phyloP scores from a whole-genome alignment of 768 basidiomycete species.

The Coprinellus micaceus region DNA sequence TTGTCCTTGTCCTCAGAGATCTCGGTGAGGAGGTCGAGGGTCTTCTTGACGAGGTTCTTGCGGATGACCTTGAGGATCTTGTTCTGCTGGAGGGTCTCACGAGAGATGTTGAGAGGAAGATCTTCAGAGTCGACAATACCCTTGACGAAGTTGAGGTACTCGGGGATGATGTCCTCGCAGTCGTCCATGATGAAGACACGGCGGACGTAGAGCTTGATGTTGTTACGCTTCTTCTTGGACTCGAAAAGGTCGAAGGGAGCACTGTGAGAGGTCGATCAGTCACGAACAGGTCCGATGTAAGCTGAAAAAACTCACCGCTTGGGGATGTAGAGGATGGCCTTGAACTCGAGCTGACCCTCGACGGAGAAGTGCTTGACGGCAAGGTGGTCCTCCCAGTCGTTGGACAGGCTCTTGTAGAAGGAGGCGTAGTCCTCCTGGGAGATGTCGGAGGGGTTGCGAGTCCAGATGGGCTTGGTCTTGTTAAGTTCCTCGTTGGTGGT shows the following conservation, averaged over 20 bases:
- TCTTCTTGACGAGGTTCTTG: slow-evolving; percentile 99
- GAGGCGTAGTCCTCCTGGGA: slow-evolving; percentile 87
- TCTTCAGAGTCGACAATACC: slow-evolving; percentile 99
- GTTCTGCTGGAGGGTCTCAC: slow-evolving; percentile 99
- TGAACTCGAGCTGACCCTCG: slow-evolving; percentile 99
- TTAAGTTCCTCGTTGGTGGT: slow-evolving; percentile 96
- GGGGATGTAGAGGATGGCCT: slow-evolving; percentile 96
- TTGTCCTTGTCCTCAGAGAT: slow-evolving; percentile 99
- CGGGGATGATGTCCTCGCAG: slow-evolving; percentile 98
- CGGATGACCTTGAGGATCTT: slow-evolving; percentile 99
- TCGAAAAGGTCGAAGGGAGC: slow-evolving; percentile 99
- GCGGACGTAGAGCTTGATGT: slow-evolving; percentile 99
- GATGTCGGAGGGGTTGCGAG: slow-evolving; percentile 94
- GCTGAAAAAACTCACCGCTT: slow-evolving; percentile 64
- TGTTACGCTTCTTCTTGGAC: slow-evolving; percentile 99
- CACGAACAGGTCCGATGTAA: neutral
- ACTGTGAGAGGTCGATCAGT: slow-evolving; percentile 34
- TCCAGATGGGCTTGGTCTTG: slow-evolving; percentile 99
- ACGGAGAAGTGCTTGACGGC: slow-evolving; percentile 99
- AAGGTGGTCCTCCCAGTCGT: slow-evolving; percentile 99
- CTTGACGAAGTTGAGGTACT: slow-evolving; percentile 99
- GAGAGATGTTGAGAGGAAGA: slow-evolving; percentile 98
- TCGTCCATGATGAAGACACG: slow-evolving; percentile 99
- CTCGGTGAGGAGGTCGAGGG: slow-evolving; percentile 90
- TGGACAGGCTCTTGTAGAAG: slow-evolving; percentile 99